Percentiles rank a stretch among this genome's conserved stretches.
phyloP scores from a whole-genome alignment of 192 early-diverging fungal species.

The Diversispora epigaea region DNA sequence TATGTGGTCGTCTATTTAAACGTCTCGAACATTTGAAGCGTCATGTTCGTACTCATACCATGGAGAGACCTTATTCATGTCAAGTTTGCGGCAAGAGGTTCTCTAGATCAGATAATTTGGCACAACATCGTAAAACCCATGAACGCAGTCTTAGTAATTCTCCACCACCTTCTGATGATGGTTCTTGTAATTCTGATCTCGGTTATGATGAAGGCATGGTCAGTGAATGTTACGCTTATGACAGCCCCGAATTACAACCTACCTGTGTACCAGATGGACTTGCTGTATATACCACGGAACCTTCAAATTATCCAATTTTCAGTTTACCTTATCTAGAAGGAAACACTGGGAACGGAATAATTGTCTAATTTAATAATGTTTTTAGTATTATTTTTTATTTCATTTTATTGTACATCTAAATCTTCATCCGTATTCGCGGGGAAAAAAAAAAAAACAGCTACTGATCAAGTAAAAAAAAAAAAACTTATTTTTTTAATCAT shows the following conservation, averaged over 20 bases:
- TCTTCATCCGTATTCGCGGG: conserved; percentile 1
- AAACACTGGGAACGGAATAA: conserved; percentile 19
- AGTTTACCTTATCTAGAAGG: conserved; percentile 13
- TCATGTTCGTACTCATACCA: conserved; percentile 59
- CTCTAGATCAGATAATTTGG: conserved; percentile 58
- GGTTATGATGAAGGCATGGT: conserved; percentile 22
- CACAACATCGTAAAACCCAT: conserved; percentile 61
- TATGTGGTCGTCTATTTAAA: conserved; percentile 56
- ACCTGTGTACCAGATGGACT: conserved; percentile 26
- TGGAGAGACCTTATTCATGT: conserved; percentile 60
- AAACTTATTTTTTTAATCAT: conserved; percentile 26
- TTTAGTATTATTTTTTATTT: not conserved
- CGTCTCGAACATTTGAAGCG: conserved; percentile 59
- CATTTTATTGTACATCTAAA: not conserved
- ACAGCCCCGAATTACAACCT: not conserved
- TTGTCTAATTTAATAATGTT: conserved; percentile 8
- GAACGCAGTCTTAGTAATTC: conserved; percentile 35
- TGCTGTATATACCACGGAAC: conserved; percentile 17
- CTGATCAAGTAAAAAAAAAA: not conserved
- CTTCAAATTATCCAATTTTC: not conserved
- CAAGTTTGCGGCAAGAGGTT: conserved; percentile 54
- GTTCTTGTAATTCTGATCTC: conserved; percentile 23
- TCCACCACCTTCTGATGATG: conserved; percentile 29
- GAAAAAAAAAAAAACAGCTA: not conserved
- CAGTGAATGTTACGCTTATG: conserved; percentile 27